A percentile compares a stretch with the other conserved stretches of the same genome.
Conservation (phyloP, 306 rosid species). For the Castanea mollissima region DNA sequence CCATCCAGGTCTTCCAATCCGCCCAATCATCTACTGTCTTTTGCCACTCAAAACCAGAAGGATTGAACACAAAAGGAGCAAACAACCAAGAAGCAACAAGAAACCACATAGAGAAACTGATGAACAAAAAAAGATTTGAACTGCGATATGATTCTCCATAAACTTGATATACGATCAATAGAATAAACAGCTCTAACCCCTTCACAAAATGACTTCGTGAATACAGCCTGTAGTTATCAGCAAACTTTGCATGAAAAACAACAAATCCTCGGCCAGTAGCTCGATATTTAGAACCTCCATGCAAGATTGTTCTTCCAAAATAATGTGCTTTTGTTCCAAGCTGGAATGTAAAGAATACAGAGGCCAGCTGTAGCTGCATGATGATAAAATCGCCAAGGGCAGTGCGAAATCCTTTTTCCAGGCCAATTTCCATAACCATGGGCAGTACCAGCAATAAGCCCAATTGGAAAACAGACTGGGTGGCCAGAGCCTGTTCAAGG, state of each 20-base stretch:
- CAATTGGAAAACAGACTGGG: slow-evolving; percentile 83
- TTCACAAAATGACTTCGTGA: slow-evolving; percentile 95
- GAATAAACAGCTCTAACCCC: slow-evolving; percentile 79
- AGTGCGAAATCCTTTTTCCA: slow-evolving; percentile 94
- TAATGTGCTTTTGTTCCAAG: slow-evolving; percentile 97
- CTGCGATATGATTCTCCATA: slow-evolving; percentile 66
- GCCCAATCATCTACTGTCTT: slow-evolving; percentile 98
- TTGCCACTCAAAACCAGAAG: slow-evolving; percentile 98
- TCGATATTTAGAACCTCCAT: slow-evolving; percentile 93
- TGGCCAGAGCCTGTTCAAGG: slow-evolving; percentile 90
- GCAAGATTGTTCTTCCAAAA: slow-evolving; percentile 90
- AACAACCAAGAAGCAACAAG: slow-evolving; percentile 92
- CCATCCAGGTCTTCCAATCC: slow-evolving; percentile 99
- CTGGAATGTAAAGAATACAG: slow-evolving; percentile 95
- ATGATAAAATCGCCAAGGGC: slow-evolving; percentile 91
- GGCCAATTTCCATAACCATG: slow-evolving; percentile 98
- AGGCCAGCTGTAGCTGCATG: slow-evolving; percentile 96
- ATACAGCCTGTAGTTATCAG: slow-evolving; percentile 85
- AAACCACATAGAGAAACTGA: slow-evolving; percentile 92
- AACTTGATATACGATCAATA: slow-evolving; percentile 64
- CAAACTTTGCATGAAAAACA: slow-evolving; percentile 91
- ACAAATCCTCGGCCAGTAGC: slow-evolving; percentile 97
- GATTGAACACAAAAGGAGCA: slow-evolving; percentile 95
- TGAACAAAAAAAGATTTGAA: slow-evolving; percentile 63
- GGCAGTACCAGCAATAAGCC: slow-evolving; percentile 83